Base-by-base conservation (phyloP, 495 filamentous ascomycete genomes). In the Daldinia loculata region DNA sequence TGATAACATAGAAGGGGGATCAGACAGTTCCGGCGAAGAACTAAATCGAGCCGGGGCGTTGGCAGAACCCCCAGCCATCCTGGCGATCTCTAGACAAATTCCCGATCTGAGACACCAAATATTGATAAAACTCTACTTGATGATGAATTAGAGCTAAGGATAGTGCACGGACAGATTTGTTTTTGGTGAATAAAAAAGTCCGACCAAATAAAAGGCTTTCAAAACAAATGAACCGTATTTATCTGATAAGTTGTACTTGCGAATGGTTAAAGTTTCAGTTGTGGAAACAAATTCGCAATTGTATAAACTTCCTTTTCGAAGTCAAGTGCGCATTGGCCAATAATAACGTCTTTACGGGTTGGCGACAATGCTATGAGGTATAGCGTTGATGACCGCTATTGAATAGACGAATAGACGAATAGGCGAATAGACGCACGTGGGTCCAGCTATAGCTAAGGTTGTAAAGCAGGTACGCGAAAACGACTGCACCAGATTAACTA, bases 11-110 rank as follows among this genome's bases (percentile, higher is more conserved):
- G 75, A 77, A 41, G 75, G 73, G 8, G 74, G 75, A 55, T 76
- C 73, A 48, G 75, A 77, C 41, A 77, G 53, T 14, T 77, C 75
- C 9, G 75, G 75, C 17, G 75, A 77, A 50, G 75, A 77, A 29
- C 75, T 77, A 24, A 52, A 58, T 61, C 75, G 58, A n/a, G 27
- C 38, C 48, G 39, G 70, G 59, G 57, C 67, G 14, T 66, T 74
- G 50, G 58, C 63, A 50, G 72, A 69, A 55, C 70, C 60, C 62
- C 74, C 61, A 43, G 75, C 68, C 75, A 77, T 77, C 39, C 4
- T 57, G 51, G 11, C 17, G 39, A 12, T 24, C 34, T 41, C 17
- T 61, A 24, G 41, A 63, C 56, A 30, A 58, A 29, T 58, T 14
- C 32, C 32, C 15, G 32, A 26, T 58, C 34, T 14, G 4, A 41